Base-by-base conservation (phyloP, 2,329 filamentous ascomycete species). In the Calonectria honghensis region DNA sequence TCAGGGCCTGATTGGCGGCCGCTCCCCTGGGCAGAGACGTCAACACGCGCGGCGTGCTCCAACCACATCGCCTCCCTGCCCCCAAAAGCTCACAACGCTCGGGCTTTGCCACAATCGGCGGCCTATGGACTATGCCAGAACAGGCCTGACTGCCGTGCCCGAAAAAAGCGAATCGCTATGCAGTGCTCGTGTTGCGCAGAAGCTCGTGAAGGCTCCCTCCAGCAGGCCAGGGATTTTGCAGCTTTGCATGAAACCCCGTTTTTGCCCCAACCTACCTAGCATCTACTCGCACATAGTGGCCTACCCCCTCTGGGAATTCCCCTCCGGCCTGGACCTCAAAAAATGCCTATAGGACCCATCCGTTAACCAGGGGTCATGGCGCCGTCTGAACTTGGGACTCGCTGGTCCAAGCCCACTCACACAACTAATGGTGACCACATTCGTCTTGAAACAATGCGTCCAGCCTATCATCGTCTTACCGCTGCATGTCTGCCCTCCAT, bases 381-480 rank as follows among this genome's bases (percentile, higher is more conserved):
- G 51, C 72, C 74, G 68, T 75, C 76, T 75, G 71, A 71, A 63
- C 74, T 80, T 74, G 67, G 65, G 72, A 67, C 75, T 72, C 75
- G 74, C 73, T 77, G 72, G 74, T 29, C 73, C 75, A 54, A 72
- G 68, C 70, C 79, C 79, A 78, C 78, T 70, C 78, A 75, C 77
- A 78, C 72, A 72, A 72, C 74, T 74, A 72, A 73, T 79, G 68
- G 79, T 81, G 79, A 81, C 75, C 71, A 76, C 67, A 76, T 77
- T 59, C 73, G 75, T 75, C 78, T 82, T 82, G 80, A 81, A 80
- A 81, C 81, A 80, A 78, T 75, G 69, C 70, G 68, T 70, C 73
- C 73, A 75, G 75, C 83, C 82, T 84, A 84, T 84, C 83, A 84
- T 74, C 70, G 70, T 57, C 64, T 31, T 61, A 66, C 51, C 72